Conservation (phyloP, 352 stramenopile species). For the Phytophthora brassicae region DNA sequence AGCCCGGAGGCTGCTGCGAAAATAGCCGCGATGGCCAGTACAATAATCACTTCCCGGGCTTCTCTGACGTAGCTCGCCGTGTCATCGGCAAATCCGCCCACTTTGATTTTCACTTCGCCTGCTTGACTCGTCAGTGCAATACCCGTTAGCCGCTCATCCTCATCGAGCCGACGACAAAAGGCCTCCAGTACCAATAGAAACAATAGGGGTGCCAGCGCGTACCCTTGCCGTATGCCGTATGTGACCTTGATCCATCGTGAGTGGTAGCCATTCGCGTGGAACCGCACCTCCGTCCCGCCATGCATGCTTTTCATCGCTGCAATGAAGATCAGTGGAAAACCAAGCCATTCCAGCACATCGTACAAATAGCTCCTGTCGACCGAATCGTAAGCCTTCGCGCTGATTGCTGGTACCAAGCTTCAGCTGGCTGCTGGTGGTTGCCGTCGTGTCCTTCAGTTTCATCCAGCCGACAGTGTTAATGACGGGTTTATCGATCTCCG, state of each 20-base stretch:
- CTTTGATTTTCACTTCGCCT: background rate
- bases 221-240: background rate
- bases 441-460: too few relatives aligned
- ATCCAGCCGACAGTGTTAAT: too few relatives aligned
- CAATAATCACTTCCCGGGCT: background rate
- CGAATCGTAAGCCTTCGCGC: background rate
- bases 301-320: background rate
- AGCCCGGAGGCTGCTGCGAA: background rate
- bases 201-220: background rate
- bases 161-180: background rate
- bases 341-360: background rate
- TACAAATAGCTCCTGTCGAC: background rate
- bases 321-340: background rate
- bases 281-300: background rate
- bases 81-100: background rate
- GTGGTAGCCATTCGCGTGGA: background rate
- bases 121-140: background rate
- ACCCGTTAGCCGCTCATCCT: background rate
- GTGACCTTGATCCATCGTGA: background rate
- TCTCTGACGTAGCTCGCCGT: background rate
- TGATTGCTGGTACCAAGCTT: too few relatives aligned
- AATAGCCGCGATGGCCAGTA: background rate
- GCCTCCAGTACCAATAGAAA: background rate
- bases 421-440: too few relatives aligned
- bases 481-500: too few relatives aligned